Conservation (phyloP, 768 basidiomycete genomes). For the Ramaria sp. region DNA sequence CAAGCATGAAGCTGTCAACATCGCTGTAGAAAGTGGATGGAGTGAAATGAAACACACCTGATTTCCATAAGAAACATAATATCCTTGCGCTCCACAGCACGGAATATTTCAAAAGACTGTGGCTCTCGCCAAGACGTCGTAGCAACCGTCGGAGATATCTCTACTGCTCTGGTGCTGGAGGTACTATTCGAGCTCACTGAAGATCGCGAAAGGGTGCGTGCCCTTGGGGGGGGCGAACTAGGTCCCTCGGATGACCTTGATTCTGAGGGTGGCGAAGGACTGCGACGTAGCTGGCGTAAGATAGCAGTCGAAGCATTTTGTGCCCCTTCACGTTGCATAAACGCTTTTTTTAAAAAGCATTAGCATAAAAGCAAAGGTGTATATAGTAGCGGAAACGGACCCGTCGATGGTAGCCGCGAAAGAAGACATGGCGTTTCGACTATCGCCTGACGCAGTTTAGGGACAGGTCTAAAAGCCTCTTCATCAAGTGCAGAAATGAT, state of each 20-base stretch:
- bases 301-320: slow-evolving; percentile 45
- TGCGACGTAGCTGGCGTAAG: slow-evolving; percentile 39
- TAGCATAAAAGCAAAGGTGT: slow-evolving; percentile 6
- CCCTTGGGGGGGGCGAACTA: neutral
- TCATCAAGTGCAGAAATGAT: slow-evolving; percentile 11
- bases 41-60: slow-evolving; percentile 11
- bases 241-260: neutral
- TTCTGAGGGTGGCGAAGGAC: slow-evolving; percentile 25
- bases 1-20: neutral
- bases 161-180: neutral
- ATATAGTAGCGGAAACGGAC: slow-evolving; percentile 25
- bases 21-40: neutral
- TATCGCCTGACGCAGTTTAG: slow-evolving; percentile 28
- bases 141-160: neutral
- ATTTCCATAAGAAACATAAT: slow-evolving; percentile 76
- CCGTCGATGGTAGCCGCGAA: slow-evolving; percentile 54
- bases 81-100: slow-evolving; percentile 80
- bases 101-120: slow-evolving; percentile 59
- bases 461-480: slow-evolving; percentile 14
- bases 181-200: neutral
- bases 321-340: slow-evolving; percentile 63
- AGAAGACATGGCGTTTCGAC: slow-evolving; percentile 49
- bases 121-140: slow-evolving; percentile 17
- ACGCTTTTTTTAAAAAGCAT: slow-evolving; percentile 31
- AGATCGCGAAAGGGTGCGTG: neutral